Evolutionary conservation across 2,329 filamentous ascomycete species (phyloP), one percentile per base, ranked within the genome.

Genomic region (Epichloe bromicola): DNA sequence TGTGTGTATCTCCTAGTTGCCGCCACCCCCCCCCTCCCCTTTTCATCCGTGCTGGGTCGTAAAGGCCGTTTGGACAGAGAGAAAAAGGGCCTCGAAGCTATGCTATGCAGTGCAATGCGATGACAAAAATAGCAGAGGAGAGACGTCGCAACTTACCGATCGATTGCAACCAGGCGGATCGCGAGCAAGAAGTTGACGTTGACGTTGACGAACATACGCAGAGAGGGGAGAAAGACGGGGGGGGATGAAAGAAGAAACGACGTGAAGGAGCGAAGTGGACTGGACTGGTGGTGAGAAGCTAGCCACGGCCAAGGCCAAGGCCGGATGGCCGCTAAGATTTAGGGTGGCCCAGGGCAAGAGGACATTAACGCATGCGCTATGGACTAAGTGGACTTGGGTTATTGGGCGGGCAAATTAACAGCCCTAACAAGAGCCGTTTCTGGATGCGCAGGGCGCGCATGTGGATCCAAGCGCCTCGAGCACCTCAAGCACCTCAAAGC

Each of bases 71-170:
- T 17, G 33, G 30, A 38, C 33, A 36, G 26, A 19, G 7, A 14
- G 19, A 17, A 30, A 15, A 36, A 10, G 17, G 14, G 1, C 33
- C 11, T 52, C 41, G 33, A 17, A 39, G 46, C 17, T 26, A 36
- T 36, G 48, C 40, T 37, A 49, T 40, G 41, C 36, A 45, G 46
- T 47, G 44, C 33, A 30, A 26, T 38, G 42, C 20, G 36, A 46
- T 40, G 19, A 34, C 14, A 30, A n/a, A 42, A 38, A 23, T 6
- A 17, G 1, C n/a, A 26, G 14, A 43, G 7, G 20, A 20, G n/a
- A 33, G 8, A 12, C 5, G 30, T 5, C 17, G 33, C 48, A 15
- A 52, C 50, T 49, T 52, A 52, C 50, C 46, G 50, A 52, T 41
- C 47, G 46, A 30, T 30, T 43, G 17, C 7, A 15, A n/a, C 23